A percentile compares a stretch with the other conserved stretches of the same genome.
phyloP scores from a whole-genome alignment of 148 eudicot species.

The Gaultheria prostrata region DNA sequence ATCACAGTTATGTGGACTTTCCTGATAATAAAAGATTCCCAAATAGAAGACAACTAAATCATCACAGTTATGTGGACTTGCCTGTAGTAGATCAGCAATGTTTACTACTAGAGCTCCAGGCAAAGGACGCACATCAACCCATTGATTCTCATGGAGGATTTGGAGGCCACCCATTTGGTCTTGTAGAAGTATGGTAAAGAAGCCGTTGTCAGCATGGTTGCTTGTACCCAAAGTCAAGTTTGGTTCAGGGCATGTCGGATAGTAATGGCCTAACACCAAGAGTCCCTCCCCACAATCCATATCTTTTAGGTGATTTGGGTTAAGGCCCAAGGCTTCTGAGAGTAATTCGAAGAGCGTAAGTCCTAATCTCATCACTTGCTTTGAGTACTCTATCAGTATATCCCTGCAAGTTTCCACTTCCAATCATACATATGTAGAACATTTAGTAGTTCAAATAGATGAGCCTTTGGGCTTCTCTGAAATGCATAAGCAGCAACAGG shows the following conservation, averaged over 20 bases:
- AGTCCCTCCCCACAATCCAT: not conserved
- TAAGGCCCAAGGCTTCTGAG: not conserved
- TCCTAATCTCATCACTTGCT: slow-evolving; percentile 7
- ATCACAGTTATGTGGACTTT: no score
- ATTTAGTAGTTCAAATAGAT: no score
- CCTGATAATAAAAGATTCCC: not conserved
- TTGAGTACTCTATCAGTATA: not conserved
- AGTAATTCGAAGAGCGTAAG: not conserved
- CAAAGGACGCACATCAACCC: not conserved
- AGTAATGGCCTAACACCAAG: not conserved
- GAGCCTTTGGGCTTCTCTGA: no score
- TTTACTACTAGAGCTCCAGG: not conserved
- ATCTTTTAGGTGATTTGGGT: not conserved
- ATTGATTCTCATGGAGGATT: not conserved
- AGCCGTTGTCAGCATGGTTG: slow-evolving; percentile 28
- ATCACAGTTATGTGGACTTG: not conserved
- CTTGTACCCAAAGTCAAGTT: slow-evolving; percentile 18
- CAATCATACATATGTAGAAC: no score
- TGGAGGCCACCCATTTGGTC: slow-evolving; percentile 8
- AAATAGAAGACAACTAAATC: not conserved
- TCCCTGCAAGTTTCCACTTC: not conserved
- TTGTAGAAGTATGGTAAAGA: slow-evolving; percentile 29
- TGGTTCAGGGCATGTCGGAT: slow-evolving; percentile 14
- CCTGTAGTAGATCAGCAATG: not conserved
- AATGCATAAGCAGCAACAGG: no score